phyloP scores from a whole-genome alignment of 257 asterid genomes.

The Asclepias syriaca region DNA sequence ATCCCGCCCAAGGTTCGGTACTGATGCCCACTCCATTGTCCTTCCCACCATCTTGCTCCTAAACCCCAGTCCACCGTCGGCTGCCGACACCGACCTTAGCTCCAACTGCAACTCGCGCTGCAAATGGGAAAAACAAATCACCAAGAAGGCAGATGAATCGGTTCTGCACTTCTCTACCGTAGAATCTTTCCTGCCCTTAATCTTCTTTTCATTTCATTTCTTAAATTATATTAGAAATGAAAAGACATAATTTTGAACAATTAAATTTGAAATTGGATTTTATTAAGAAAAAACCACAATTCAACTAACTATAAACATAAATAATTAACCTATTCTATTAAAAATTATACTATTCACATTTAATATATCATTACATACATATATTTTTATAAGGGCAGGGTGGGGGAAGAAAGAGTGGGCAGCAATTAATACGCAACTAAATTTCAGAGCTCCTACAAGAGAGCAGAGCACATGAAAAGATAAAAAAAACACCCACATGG shows the following conservation, averaged over 20 bases:
- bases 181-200: too few species aligned
- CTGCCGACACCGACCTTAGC: slow-evolving; percentile 10
- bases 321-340: too few species aligned
- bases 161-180: too few species aligned
- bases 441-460: neutral
- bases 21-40: slow-evolving; percentile 93
- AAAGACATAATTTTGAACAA: too few species aligned
- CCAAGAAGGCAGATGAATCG: neutral
- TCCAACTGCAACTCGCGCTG: neutral
- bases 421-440: neutral
- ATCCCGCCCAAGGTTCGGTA: slow-evolving; percentile 65
- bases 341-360: too few species aligned
- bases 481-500: neutral
- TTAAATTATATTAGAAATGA: too few species aligned
- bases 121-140: too few species aligned
- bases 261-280: too few species aligned
- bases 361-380: too few species aligned
- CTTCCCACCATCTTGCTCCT: slow-evolving; percentile 31
- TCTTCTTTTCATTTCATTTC: too few species aligned
- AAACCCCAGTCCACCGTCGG: slow-evolving; percentile 4
- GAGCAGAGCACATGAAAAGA: neutral
- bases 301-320: too few species aligned
- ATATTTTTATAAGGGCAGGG: neutral
- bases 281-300: too few species aligned
- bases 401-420: neutral